A percentile compares a stretch with the other conserved stretches of the same genome.
phyloP scores from a whole-genome alignment of 2,329 filamentous ascomycete genomes.

The Bisporella sp. region DNA sequence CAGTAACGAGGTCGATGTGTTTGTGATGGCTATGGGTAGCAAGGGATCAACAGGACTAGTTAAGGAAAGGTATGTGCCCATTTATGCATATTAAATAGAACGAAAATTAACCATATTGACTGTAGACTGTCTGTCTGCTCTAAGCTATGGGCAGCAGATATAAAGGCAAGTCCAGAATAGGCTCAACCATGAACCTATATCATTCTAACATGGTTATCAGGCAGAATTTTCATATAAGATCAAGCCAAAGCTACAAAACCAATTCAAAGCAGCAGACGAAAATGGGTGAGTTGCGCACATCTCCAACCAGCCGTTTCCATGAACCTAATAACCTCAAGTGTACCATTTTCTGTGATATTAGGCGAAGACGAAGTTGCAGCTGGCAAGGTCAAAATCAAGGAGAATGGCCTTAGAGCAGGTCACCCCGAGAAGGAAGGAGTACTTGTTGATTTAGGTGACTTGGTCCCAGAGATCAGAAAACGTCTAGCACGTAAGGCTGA shows the following conservation, averaged over 20 bases:
- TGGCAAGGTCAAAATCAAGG: conserved; percentile 85
- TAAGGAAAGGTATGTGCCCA: conserved; percentile 48
- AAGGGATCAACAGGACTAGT: conserved; percentile 77
- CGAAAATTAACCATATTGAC: neutral
- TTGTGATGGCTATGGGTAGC: conserved; percentile 89
- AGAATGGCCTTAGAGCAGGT: conserved; percentile 69
- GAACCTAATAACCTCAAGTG: conserved; percentile 29
- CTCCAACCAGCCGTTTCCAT: conserved; percentile 26
- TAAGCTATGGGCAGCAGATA: conserved; percentile 75
- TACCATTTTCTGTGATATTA: conserved; percentile 82
- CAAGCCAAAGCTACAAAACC: conserved; percentile 80
- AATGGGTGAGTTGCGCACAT: conserved; percentile 29
- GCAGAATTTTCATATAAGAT: conserved; percentile 86
- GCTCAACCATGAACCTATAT: neutral
- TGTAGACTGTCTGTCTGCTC: conserved; percentile 70
- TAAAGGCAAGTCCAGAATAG: conserved; percentile 53
- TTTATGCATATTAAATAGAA: neutral
- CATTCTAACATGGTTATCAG: conserved; percentile 27
- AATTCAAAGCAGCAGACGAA: conserved; percentile 85
- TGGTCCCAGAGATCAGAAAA: conserved; percentile 57
- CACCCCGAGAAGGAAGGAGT: conserved; percentile 89
- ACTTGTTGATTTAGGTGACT: conserved; percentile 55
- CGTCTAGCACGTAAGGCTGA: conserved; percentile 33
- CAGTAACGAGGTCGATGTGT: conserved; percentile 78
- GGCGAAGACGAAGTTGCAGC: conserved; percentile 82